Conservation (phyloP, 192 early-diverging fungal species). For the Backusella westeae region DNA sequence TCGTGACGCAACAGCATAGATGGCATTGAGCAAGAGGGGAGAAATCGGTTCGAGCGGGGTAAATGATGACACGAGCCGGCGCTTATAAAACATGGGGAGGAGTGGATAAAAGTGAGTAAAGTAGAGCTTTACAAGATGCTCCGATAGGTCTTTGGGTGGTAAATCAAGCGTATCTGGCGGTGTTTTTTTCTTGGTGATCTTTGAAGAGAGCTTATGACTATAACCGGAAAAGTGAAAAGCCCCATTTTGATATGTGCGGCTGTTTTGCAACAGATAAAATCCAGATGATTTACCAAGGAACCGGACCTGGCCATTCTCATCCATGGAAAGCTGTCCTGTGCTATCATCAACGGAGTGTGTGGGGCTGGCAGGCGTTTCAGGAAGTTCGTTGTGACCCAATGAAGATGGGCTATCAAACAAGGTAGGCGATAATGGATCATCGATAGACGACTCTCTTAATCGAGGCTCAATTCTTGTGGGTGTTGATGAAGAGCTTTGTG, state of each 20-base stretch:
- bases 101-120: conserved; percentile 65
- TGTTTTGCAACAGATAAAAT: conserved; percentile 68
- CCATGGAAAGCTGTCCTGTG: conserved; percentile 62
- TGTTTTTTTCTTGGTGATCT: conserved; percentile 31
- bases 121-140: conserved; percentile 57
- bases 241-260: conserved; percentile 45
- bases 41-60: conserved; percentile 28
- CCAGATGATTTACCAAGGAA: conserved; percentile 77
- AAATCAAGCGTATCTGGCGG: conserved; percentile 44
- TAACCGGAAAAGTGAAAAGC: conserved; percentile 36
- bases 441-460: not conserved
- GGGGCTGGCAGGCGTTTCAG: conserved; percentile 5
- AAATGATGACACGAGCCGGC: conserved; percentile 47
- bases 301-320: conserved; percentile 67
- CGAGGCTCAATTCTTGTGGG: not conserved
- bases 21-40: conserved; percentile 50
- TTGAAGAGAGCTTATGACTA: conserved; percentile 20
- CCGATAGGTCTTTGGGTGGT: conserved; percentile 60
- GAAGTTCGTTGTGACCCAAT: conserved; percentile 15
- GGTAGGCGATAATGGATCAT: conserved; percentile 11
- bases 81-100: conserved; percentile 67
- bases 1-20: conserved; percentile 48
- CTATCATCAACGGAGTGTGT: conserved; percentile 43
- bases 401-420: conserved; percentile 16
- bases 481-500: not conserved